These are phyloP conservation scores for Populus euphratica DNA, from an alignment of 345 rosid species.

Conservation along the genomic window DNA sequence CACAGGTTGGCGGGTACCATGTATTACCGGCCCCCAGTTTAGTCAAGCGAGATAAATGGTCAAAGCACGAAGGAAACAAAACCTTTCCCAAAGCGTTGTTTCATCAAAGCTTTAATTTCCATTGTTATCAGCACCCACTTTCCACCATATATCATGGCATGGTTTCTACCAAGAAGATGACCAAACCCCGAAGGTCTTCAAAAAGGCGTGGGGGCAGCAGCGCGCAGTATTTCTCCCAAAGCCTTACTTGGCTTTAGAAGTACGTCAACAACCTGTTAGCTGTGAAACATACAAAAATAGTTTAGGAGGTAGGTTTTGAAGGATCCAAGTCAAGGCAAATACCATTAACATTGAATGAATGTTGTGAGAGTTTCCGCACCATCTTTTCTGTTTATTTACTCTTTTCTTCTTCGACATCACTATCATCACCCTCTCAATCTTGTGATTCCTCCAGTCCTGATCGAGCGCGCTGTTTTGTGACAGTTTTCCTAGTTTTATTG, in stretches of 20 bases:
- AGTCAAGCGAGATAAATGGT: neutral
- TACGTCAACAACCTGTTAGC: slow-evolving; percentile 24
- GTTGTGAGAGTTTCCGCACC: neutral
- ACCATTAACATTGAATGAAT: slow-evolving; percentile 19
- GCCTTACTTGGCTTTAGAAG: slow-evolving; percentile 11
- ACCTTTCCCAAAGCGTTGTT: slow-evolving; percentile 20
- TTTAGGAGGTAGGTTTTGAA: slow-evolving; percentile 8
- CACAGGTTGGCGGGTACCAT: neutral
- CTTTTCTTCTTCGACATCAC: neutral
- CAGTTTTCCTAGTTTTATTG: neutral
- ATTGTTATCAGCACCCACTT: slow-evolving; percentile 25
- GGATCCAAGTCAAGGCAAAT: slow-evolving; percentile 33
- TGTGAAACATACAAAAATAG: neutral
- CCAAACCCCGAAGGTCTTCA: neutral
- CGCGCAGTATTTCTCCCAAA: neutral
- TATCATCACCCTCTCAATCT: neutral
- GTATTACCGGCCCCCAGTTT: neutral
- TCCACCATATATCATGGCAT: slow-evolving; percentile 21
- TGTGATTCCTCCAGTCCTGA: neutral
- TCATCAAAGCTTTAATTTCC: neutral
- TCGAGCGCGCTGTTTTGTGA: neutral
- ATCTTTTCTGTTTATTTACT: too few relatives aligned
- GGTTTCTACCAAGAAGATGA: slow-evolving; percentile 25
- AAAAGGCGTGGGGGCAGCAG: neutral
- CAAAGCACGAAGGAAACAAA: slow-evolving; percentile 6